phyloP scores from a whole-genome alignment of 352 stramenopile species.

The Phytophthora pluvialis region DNA sequence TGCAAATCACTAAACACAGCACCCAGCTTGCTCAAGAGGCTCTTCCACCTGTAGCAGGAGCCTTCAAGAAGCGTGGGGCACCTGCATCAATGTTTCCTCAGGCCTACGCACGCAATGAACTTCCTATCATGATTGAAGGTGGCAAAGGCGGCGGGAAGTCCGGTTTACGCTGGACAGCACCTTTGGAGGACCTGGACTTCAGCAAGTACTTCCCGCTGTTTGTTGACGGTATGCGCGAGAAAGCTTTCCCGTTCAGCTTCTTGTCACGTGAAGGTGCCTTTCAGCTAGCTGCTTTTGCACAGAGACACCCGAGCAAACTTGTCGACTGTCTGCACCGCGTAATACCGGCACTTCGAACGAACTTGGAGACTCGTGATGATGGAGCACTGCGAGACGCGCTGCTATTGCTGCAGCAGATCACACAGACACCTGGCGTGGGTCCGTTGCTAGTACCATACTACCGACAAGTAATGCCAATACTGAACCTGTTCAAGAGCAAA shows the following conservation, averaged over 20 bases:
- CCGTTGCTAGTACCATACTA: constrained; percentile 92
- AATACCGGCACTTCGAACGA: constrained; percentile 70
- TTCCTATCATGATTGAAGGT: constrained; percentile 76
- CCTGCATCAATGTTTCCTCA: constrained; percentile 61
- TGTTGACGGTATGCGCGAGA: constrained; percentile 90
- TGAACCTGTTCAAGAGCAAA: constrained; percentile 93
- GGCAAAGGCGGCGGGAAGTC: constrained; percentile 43
- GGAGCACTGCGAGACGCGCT: constrained; percentile 61
- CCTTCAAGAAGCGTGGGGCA: constrained; percentile 54
- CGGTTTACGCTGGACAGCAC: constrained; percentile 61
- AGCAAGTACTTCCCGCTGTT: constrained; percentile 91
- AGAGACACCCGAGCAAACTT: constrained; percentile 62
- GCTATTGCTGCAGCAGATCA: constrained; percentile 66
- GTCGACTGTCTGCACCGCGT: constrained; percentile 72
- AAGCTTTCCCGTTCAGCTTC: constrained; percentile 77
- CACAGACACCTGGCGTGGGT: constrained; percentile 65
- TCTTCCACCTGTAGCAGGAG: constrained; percentile 61
- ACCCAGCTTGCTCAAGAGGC: constrained; percentile 30
- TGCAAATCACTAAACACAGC: constrained; percentile 56
- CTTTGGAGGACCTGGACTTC: constrained; percentile 80
- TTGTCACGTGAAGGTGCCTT: constrained; percentile 81
- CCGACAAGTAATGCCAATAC: constrained; percentile 87
- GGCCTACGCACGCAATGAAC: constrained; percentile 65
- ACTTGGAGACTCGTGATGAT: constrained; percentile 71
- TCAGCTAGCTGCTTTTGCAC: constrained; percentile 81